Evolutionary conservation across 345 rosid species (phyloP).

Genomic region (Populus nigra): DNA sequence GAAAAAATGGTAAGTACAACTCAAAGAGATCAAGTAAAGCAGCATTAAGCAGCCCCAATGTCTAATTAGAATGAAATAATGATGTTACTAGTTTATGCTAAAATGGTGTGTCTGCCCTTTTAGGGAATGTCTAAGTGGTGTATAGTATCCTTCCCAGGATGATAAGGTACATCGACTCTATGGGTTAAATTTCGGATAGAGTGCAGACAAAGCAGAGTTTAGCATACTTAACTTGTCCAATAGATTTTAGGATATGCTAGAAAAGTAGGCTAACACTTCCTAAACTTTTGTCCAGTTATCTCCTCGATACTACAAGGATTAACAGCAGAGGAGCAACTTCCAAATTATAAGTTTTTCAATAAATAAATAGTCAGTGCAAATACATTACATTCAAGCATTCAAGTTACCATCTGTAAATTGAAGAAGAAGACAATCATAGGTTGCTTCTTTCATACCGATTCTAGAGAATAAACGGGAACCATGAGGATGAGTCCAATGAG

Average conservation of each 20-base stretch:
- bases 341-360: background rate
- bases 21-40: background rate
- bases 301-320: background rate
- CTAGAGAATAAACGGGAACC: conserved; percentile 96
- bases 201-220: background rate
- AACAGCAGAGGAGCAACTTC: background rate
- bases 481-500: conserved; percentile 88
- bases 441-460: conserved; percentile 61
- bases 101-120: background rate
- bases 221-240: background rate
- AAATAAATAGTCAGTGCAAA: background rate
- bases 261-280: background rate
- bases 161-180: background rate
- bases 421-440: background rate
- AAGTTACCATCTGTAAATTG: background rate
- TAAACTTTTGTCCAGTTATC: background rate
- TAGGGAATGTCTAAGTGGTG: background rate
- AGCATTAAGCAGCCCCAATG: background rate
- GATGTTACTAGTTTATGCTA: background rate
- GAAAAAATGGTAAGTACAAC: background rate
- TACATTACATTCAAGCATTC: background rate
- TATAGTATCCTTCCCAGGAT: background rate
- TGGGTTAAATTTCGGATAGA: background rate
- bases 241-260: background rate
- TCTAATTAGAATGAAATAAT: background rate